Base-by-base conservation (phyloP, 495 filamentous ascomycete genomes). In the Aspergillus mulundensis region DNA sequence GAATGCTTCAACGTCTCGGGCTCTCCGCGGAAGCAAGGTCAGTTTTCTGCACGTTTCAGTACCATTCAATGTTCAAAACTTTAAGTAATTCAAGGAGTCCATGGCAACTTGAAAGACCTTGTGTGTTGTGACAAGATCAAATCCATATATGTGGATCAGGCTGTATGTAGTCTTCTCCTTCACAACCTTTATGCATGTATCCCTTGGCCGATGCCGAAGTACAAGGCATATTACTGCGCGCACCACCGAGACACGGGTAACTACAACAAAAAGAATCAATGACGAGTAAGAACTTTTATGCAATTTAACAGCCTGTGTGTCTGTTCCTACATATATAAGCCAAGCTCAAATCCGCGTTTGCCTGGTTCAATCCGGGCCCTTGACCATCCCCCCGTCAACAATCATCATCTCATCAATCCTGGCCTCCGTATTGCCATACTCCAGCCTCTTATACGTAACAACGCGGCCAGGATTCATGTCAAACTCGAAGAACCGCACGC, bases 391-490 rank as follows among this genome's bases (percentile, higher is more conserved):
- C 1, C 80, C 87, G 43, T 96, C 90, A 16, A 96, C 90, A 56
- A 98, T 85, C 53, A 94, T 86, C 75, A 92, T 84, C 68, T 95
- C 86, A 64, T 96, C 91, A 38, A 96, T 71, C 61, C 77, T 79
- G 61, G 82, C 80, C 54, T 84, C 77, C n/a, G 74, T 81, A 20
- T 91, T 83, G 32, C 90, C 91, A 68, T 81, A 87, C 77, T 97
- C 95, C 15, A 96, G 71, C 50, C 95, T 79, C 74, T 96, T 97
- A 78, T 93, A 98, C 3, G 94, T 97, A 45, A 80, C 84, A 47
- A 97, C 90, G 38, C 87, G 80, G 15, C 85, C 91, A 53, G 88
- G 83, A 60, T 93, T 90, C 73, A 90, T 87, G 69, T 98, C 92
- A 44, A 97, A 86, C 58, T 97, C 94, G 63, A 89, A 98, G 61